phyloP scores from a whole-genome alignment of 1,139 yeast species.

The Pichia sp. region DNA sequence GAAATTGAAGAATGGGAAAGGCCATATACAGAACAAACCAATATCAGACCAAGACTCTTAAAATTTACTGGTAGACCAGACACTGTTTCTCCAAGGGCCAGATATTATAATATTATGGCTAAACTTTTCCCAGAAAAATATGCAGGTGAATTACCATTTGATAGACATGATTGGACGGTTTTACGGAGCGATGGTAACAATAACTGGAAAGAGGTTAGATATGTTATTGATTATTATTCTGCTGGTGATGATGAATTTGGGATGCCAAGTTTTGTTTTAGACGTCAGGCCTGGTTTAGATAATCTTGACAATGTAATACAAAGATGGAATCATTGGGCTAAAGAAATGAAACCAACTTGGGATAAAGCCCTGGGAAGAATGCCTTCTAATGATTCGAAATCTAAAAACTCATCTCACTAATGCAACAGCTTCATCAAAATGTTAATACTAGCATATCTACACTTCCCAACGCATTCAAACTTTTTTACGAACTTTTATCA shows the following conservation, averaged over 20 bases:
- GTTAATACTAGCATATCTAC: not conserved
- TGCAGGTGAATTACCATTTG: conserved; percentile 84
- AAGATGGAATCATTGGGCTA: conserved; percentile 34
- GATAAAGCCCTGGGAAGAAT: conserved; percentile 29
- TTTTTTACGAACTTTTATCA: no score
- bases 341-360: conserved; percentile 27
- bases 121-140: conserved; percentile 65
- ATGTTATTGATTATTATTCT: conserved; percentile 84
- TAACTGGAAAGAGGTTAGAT: conserved; percentile 61
- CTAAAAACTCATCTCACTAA: not conserved
- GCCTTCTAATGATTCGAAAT: conserved; percentile 1
- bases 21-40: conserved; percentile 42
- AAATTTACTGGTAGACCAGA: conserved; percentile 91
- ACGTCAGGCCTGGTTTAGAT: conserved; percentile 94
- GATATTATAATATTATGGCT: conserved; percentile 57
- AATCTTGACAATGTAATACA: conserved; percentile 54
- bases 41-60: conserved; percentile 64
- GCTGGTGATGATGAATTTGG: conserved; percentile 93
- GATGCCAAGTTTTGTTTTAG: conserved; percentile 83
- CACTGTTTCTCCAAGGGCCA: conserved; percentile 84
- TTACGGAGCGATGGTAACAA: conserved; percentile 48
- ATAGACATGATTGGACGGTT: conserved; percentile 98
- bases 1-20: conserved; percentile 91
- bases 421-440: not conserved
- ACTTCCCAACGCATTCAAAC: no score